These are phyloP conservation scores for Otatea glauca DNA, from an alignment of 176 grass and related monocot genomes.

Conservation along the genomic window DNA sequence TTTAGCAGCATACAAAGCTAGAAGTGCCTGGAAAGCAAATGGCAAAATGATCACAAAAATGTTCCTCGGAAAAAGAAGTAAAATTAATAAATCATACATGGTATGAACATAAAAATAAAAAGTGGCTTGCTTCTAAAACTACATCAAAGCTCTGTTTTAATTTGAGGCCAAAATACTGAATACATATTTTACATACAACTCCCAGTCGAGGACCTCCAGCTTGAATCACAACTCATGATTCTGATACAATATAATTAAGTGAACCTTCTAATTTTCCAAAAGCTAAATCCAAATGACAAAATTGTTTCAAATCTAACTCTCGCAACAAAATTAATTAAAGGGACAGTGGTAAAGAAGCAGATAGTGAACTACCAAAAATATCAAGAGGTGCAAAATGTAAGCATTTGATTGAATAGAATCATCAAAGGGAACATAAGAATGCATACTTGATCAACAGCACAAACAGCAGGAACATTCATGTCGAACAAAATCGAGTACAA, in stretches of 20 bases:
- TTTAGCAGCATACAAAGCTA: conserved; percentile 90
- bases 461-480: conserved; percentile 95
- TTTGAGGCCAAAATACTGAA: background rate
- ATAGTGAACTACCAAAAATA: conserved; percentile 3
- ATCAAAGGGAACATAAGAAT: conserved; percentile 19
- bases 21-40: conserved; percentile 70
- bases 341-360: background rate
- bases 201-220: background rate
- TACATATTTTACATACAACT: background rate
- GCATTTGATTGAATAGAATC: background rate
- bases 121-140: background rate
- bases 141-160: background rate
- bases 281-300: background rate
- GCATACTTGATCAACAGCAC: conserved; percentile 84
- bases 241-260: conserved; percentile 10
- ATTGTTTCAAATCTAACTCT: conserved; percentile 8
- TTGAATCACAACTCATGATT: conserved; percentile 8
- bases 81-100: background rate
- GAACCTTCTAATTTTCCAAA: background rate
- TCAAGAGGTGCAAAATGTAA: conserved; percentile 9
- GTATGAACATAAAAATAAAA: conserved; percentile 26
- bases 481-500: conserved; percentile 88
- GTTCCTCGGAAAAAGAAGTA: background rate
- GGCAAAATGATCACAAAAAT: conserved; percentile 5
- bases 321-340: conserved; percentile 19